These are phyloP conservation scores for Poa pratensis DNA, from an alignment of 176 grass and related monocot species.

Conservation along the genomic window DNA sequence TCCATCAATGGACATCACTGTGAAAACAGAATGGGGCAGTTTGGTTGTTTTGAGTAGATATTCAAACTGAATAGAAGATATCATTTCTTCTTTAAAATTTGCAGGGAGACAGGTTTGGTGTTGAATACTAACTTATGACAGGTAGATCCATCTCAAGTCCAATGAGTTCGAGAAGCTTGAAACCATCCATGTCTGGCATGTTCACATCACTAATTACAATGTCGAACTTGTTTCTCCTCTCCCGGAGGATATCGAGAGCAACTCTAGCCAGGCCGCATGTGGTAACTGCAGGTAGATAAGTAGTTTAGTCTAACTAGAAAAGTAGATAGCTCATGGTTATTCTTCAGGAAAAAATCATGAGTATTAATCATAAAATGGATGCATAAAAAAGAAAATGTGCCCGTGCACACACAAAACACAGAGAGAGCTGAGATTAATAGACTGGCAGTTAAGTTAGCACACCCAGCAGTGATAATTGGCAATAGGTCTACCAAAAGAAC, in stretches of 20 bases:
- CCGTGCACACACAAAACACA: neutral
- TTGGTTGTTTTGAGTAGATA: constrained; percentile 48
- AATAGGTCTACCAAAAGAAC: constrained; percentile 20
- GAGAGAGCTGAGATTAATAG: neutral
- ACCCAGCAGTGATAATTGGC: neutral
- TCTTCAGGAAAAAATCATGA: neutral
- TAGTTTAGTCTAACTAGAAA: constrained; percentile 38
- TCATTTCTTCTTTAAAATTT: constrained; percentile 39
- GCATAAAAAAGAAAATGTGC: neutral
- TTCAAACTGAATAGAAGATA: constrained; percentile 28
- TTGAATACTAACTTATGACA: constrained; percentile 88
- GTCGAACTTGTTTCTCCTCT: constrained; percentile 88
- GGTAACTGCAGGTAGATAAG: constrained; percentile 62
- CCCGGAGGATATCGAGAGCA: constrained; percentile 85
- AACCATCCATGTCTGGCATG: constrained; percentile 99
- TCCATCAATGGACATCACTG: constrained; percentile 99
- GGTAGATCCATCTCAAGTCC: constrained; percentile 98
- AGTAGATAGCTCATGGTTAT: neutral
- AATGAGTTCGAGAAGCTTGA: constrained; percentile 98
- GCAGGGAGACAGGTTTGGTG: constrained; percentile 29
- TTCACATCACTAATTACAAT: constrained; percentile 99
- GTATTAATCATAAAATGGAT: constrained; percentile 36
- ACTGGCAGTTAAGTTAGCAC: neutral
- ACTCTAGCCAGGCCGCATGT: constrained; percentile 83
- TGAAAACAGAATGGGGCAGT: constrained; percentile 50